A percentile compares a stretch with the other conserved stretches of the same genome.
Evolutionary conservation across 2,329 filamentous ascomycete species (phyloP).

Genomic region (Periconia macrospinosa): DNA sequence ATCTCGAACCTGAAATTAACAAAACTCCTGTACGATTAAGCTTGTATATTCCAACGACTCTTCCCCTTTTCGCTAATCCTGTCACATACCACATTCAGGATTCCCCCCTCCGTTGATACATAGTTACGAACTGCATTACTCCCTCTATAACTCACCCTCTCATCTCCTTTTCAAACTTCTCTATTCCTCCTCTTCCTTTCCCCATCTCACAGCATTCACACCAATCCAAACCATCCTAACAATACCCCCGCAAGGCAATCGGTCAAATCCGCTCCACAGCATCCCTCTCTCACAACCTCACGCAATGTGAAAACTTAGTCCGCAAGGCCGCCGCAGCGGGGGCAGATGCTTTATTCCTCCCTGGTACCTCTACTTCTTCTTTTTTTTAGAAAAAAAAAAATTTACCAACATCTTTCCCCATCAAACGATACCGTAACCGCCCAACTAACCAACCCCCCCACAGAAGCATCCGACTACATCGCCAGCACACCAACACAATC

Average conservation of each 20-base stretch:
- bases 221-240: not conserved
- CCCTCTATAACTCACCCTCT: too few species aligned
- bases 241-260: conserved; percentile 66
- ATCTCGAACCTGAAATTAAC: too few species aligned
- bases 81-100: too few species aligned
- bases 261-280: conserved; percentile 88
- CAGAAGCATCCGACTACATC: conserved; percentile 87
- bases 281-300: conserved; percentile 75
- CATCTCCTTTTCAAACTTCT: too few species aligned
- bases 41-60: too few species aligned
- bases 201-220: not conserved
- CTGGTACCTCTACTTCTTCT: conserved; percentile 42
- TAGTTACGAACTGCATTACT: too few species aligned
- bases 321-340: conserved; percentile 73
- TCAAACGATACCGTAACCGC: too few species aligned
- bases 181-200: not conserved
- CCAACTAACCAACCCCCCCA: not conserved
- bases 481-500: conserved; percentile 68
- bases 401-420: not conserved
- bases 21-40: too few species aligned
- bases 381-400: too few species aligned
- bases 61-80: too few species aligned
- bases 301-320: conserved; percentile 73
- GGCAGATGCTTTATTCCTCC: conserved; percentile 86
- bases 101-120: too few species aligned